Evolutionary conservation across 352 stramenopile genomes (phyloP).

Genomic region (Pythium dissimile): DNA sequence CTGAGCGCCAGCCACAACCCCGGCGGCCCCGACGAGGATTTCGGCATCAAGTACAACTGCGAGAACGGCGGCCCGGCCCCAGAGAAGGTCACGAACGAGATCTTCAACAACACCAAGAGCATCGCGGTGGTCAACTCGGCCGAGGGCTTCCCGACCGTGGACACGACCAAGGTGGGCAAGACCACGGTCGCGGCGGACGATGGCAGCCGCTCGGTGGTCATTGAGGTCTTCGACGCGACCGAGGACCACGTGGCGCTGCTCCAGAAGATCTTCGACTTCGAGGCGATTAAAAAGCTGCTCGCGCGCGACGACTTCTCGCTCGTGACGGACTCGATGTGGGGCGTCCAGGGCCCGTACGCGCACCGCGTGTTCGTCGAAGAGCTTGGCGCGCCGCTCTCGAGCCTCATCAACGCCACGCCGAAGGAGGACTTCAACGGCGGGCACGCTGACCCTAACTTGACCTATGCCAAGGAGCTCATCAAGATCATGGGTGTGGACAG

Average conservation of each 20-base stretch:
- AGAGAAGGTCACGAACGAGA: slow-evolving; percentile 97
- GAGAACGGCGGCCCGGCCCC: slow-evolving; percentile 97
- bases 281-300: slow-evolving; percentile 90
- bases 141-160: slow-evolving; percentile 73
- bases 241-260: slow-evolving; percentile 95
- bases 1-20: slow-evolving; percentile 98
- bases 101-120: slow-evolving; percentile 94
- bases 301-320: slow-evolving; percentile 93
- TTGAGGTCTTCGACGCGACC: slow-evolving; percentile 97
- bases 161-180: slow-evolving; percentile 71
- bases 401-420: slow-evolving; percentile 91
- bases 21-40: slow-evolving; percentile 97
- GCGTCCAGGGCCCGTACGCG: slow-evolving; percentile 96
- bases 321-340: slow-evolving; percentile 98
- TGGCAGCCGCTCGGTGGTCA: slow-evolving; percentile 87
- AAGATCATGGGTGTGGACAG: slow-evolving; percentile 93
- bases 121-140: slow-evolving; percentile 95
- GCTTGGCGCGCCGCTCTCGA: slow-evolving; percentile 81
- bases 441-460: slow-evolving; percentile 99
- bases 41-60: slow-evolving; percentile 99
- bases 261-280: slow-evolving; percentile 98
- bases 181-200: slow-evolving; percentile 77
- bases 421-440: slow-evolving; percentile 96
- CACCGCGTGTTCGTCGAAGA: slow-evolving; percentile 96
- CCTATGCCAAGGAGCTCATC: slow-evolving; percentile 96